These are phyloP conservation scores for Epichloe bromicola DNA, from an alignment of 2,329 filamentous ascomycete species.

Conservation along the genomic window DNA sequence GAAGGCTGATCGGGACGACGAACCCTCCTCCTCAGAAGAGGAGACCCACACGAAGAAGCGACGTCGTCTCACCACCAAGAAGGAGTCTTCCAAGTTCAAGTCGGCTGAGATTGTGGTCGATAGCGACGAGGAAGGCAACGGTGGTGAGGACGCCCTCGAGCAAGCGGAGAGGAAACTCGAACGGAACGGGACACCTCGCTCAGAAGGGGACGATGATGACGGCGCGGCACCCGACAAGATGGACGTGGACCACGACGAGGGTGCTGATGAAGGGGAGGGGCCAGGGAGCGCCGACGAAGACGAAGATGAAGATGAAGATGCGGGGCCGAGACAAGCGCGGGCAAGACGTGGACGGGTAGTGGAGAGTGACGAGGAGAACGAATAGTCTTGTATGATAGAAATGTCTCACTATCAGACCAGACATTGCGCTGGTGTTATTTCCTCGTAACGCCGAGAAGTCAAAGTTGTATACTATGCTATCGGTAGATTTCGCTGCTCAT, in stretches of 20 bases:
- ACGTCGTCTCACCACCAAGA: slow-evolving; percentile 42
- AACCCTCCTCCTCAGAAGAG: slow-evolving; percentile 30
- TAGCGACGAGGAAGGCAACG: slow-evolving; percentile 42
- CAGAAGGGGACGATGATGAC: slow-evolving; percentile 25
- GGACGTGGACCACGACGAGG: slow-evolving; percentile 35
- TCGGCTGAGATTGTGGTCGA: slow-evolving; percentile 73
- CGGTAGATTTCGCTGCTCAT: no score
- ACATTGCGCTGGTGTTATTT: no score
- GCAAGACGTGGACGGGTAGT: slow-evolving; percentile 38
- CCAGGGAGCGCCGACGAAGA: slow-evolving; percentile 18
- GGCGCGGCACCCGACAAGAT: slow-evolving; percentile 31
- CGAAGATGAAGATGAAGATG: slow-evolving; percentile 31
- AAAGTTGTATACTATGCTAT: no score
- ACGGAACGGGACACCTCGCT: slow-evolving; percentile 21
- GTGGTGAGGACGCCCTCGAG: slow-evolving; percentile 30
- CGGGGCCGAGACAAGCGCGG: slow-evolving; percentile 29
- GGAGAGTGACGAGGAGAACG: slow-evolving; percentile 16
- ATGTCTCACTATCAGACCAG: neutral
- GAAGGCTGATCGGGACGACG: slow-evolving; percentile 26
- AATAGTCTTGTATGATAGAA: neutral
- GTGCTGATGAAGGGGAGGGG: neutral
- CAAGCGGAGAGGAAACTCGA: slow-evolving; percentile 30
- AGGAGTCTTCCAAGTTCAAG: slow-evolving; percentile 57
- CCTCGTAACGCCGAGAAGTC: no score
- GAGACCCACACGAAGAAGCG: slow-evolving; percentile 46